Base-by-base conservation (phyloP, 176 grass and related monocot species). In the Themeda triandra region DNA sequence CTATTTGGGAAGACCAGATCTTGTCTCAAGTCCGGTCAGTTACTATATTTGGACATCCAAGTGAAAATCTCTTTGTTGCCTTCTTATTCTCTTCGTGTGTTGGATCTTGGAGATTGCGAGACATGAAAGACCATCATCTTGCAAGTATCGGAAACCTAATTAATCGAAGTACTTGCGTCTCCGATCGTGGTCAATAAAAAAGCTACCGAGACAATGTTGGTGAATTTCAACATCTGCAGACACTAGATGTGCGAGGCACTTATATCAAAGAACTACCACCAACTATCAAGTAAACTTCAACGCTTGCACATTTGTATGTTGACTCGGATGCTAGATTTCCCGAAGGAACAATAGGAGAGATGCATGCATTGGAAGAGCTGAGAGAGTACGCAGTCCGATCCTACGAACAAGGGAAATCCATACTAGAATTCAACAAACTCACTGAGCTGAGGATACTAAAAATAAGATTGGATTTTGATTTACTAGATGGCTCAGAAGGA, bases 81-180 rank as follows among this genome's bases (percentile, higher is more conserved):
- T 63, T 78, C 62, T 14, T 10, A 13, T 18, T 7, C 32, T 40
- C 56, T 78, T 21, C 76, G n/a, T 78, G 56, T 78, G 33, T 63
- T 78, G 75, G 75, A 78, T 32, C 54, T 78, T 28, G 23, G 33
- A 42, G 10, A 29, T 0, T 63, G 35, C 21, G 1, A 7, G 13
- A 8, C 23, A 29, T 78, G 10, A 0, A 78, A 63, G 36, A 10
- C 39, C 58, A 63, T 63, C 76, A 78, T 42, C n/a, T 63, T 78
- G n/a, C 14, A 44, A 19, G 29, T 42, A 42, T 78, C 29, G 76
- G 2, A 30, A 63, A 63, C 4, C 6, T 63, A 33, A 19, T 42
- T 63, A 58, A 41, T 78, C 76, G 0, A 78, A 30, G 10, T 78
- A 78, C 36, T 13, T 63, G 76, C n/a, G 76, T 18, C 76, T 63